Evolutionary conservation across 108 stramenopile species (phyloP), one percentile per base, ranked within the genome.

Genomic region (Pseudonitzschia delicatissima): DNA sequence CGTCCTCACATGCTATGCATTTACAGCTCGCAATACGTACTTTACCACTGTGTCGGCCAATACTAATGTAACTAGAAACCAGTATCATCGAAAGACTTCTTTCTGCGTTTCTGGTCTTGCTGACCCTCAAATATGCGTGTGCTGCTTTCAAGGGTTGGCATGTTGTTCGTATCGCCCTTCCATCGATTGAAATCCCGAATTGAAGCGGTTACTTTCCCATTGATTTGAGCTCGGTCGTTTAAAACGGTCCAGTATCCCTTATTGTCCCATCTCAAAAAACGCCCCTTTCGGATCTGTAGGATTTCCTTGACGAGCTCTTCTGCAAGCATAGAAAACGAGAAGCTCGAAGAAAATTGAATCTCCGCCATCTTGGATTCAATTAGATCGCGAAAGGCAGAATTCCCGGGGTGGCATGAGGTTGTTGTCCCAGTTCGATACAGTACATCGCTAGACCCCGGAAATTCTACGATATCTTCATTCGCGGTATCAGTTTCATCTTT

Each of bases 251-350:
- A 61, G 21, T 42, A 61, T 3, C 59, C 59, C 17, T 26, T 5
- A 23, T 44, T 26, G 37, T 61, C 27, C 59, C 59, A 61, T 42
- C 25, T 42, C 37, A 61, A 40, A 40, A 61, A 61, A 20, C 59
- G 59, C 2, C 59, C 59, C 0, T 8, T n/a, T 0, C 40, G 36
- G 9, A 39, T 18, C 28, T 42, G 11, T 0, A 0, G 37, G 0
- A 39, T 39, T 35, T 42, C 59, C 13, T 27, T 27, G 2, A 37
- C 59, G 13, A 61, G 26, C 59, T 20, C 37, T 8, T n/a, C 2
- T 6, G 37, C 7, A 5, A 40, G 20, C 15, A 39, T 35, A 8
- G 12, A 9, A 21, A 39, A 25, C 26, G 17, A 26, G 6, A 18
- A 4, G 17, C 5, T 42, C 2, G 39, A 39, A n/a, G 4, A 20